Conservation (phyloP, 139 green algal genomes). For the Diplosphaera chodatii region DNA sequence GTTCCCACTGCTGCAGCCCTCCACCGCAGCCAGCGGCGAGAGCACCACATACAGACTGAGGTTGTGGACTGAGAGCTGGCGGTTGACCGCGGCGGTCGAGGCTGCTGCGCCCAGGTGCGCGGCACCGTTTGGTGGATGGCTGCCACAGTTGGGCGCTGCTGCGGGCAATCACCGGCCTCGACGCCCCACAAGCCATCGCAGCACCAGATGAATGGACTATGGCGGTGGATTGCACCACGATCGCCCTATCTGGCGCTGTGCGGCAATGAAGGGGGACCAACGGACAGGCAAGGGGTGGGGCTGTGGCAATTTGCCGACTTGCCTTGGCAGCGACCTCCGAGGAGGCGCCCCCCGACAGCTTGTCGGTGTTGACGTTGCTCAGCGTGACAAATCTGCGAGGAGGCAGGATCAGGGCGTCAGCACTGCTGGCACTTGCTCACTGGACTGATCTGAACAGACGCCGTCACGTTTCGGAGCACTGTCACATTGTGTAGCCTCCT, state of each 20-base stretch:
- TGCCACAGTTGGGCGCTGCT: no score
- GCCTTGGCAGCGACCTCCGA: neutral
- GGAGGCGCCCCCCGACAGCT: neutral
- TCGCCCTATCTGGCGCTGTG: no score
- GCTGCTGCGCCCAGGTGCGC: no score
- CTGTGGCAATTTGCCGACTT: neutral
- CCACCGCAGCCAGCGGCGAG: no score
- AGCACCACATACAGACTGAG: neutral
- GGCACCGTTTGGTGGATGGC: no score
- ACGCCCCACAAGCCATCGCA: no score
- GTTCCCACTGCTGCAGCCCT: neutral
- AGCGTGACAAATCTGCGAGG: neutral
- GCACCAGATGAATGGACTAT: no score
- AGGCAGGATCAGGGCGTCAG: neutral
- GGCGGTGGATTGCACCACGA: no score
- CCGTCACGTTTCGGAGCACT: neutral
- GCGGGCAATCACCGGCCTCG: no score
- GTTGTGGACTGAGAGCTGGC: no score
- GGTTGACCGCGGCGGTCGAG: no score
- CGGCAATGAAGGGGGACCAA: neutral
- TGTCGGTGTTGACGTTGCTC: neutral
- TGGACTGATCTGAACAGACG: neutral
- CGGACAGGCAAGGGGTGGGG: no score
- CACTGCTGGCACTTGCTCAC: neutral
- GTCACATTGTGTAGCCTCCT: neutral